phyloP scores from a whole-genome alignment of 1,284 basidiomycete genomes.

The Pterulicium gracile region DNA sequence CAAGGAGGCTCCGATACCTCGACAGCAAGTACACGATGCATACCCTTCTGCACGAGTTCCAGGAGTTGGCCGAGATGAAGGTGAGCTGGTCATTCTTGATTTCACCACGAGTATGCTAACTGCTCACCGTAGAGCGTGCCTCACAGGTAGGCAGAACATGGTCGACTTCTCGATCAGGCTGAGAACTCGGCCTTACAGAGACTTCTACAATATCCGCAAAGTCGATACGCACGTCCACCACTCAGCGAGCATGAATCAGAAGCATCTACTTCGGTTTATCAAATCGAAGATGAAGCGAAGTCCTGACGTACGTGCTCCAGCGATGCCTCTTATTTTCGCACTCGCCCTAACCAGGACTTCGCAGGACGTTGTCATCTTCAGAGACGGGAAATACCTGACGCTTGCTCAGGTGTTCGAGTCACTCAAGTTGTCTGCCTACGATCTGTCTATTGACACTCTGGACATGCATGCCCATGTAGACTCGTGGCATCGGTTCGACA shows the following conservation, averaged over 20 bases:
- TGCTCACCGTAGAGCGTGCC: slow-evolving; percentile 64
- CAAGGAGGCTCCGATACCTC: slow-evolving; percentile 86
- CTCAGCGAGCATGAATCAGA: slow-evolving; percentile 99
- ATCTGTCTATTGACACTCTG: slow-evolving; percentile 96
- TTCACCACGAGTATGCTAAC: no score
- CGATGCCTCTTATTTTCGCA: background rate
- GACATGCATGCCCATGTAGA: slow-evolving; percentile 99
- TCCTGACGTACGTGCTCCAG: slow-evolving; percentile 46
- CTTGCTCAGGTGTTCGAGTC: slow-evolving; percentile 93
- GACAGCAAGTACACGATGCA: slow-evolving; percentile 97
- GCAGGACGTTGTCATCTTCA: slow-evolving; percentile 92
- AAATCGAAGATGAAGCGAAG: slow-evolving; percentile 91
- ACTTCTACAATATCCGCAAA: slow-evolving; percentile 98
- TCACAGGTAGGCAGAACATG: slow-evolving; percentile 41
- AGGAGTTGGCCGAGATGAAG: slow-evolving; percentile 97
- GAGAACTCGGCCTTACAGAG: slow-evolving; percentile 34
- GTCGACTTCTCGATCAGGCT: background rate
- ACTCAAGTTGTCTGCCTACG: slow-evolving; percentile 92
- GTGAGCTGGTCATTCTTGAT: no score
- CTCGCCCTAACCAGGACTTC: background rate
- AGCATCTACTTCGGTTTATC: slow-evolving; percentile 98
- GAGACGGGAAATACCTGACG: slow-evolving; percentile 86
- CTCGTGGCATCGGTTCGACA: slow-evolving; percentile 96
- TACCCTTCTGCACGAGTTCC: slow-evolving; percentile 85
- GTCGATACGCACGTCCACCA: slow-evolving; percentile 99